Base-by-base conservation (phyloP, 306 rosid genomes). In the Sesbania bispinosa region DNA sequence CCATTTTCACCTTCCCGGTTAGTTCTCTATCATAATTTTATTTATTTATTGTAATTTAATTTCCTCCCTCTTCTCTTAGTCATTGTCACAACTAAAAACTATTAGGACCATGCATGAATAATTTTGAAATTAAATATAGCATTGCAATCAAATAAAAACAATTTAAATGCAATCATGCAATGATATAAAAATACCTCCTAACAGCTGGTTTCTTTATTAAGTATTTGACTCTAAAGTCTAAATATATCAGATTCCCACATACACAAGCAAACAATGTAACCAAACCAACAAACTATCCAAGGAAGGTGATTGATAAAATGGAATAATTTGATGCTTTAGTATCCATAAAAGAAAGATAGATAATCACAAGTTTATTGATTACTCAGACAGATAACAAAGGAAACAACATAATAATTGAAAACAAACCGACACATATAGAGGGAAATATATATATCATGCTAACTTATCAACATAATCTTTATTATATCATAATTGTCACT, bases 1-100 rank as follows among this genome's bases (percentile, higher is more conserved):
- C 85, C 24, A 80, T 61, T 14, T 78, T 86, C 83, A 73, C 78
- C 1, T 86, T 86, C 51, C 80, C 21, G 73, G 95, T 24, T 0
- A 29, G 4, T 1, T 29, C 33, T 29, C 4, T 29, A 0, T n/a
- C n/a, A n/a, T n/a, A n/a, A n/a, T n/a, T n/a, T n/a, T n/a, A n/a
- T n/a, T n/a, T 3, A 1, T 29, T 29, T 29, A 1, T 29, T 1
- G n/a, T 1, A 0, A 1, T 54, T 6, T 11, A 11, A 13, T 29
- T 6, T 55, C 35, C 18, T 54, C 27, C 24, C 26, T 16, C 8
- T 15, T 59, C n/a, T 30, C 23, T n/a, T 43, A 8, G 24, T 32
- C 45, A 59, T 3, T 2, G 7, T 7, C 9, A 7, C 41, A 64
- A 63, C 10, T 26, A 7, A 26, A 26, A 14, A 32, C 5, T 9